Evolutionary conservation across 768 basidiomycete genomes (phyloP).

Genomic region (Trametes cubensis): DNA sequence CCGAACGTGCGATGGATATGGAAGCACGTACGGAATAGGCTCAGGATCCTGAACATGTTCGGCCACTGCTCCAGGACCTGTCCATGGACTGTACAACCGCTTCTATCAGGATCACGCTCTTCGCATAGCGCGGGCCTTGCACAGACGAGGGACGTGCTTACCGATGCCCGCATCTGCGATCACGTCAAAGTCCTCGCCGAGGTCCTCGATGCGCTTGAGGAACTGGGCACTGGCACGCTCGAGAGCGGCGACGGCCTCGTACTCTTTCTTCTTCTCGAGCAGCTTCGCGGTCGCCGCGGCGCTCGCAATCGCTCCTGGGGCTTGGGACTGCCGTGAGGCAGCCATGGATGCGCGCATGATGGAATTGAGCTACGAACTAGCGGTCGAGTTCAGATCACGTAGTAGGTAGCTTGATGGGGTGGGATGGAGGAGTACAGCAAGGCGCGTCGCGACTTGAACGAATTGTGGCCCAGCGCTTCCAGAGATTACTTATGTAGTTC

Average conservation of each 20-base stretch:
- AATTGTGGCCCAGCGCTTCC: no score
- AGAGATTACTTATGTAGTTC: no score
- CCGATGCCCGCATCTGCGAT: conserved; percentile 81
- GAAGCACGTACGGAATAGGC: conserved; percentile 59
- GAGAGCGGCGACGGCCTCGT: conserved; percentile 72
- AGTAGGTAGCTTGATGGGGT: no score
- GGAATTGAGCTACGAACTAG: not conserved
- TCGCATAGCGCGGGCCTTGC: not conserved
- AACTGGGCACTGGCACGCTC: conserved; percentile 66
- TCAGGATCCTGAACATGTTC: conserved; percentile 78
- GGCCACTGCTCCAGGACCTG: conserved; percentile 82
- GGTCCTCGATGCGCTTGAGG: conserved; percentile 65
- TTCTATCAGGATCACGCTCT: not conserved
- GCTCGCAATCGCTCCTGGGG: conserved; percentile 44
- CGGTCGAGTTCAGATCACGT: no score
- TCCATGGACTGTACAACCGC: conserved; percentile 60
- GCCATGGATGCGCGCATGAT: conserved; percentile 61
- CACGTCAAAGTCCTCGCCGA: conserved; percentile 72
- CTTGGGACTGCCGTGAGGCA: conserved; percentile 53
- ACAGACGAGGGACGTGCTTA: conserved; percentile 29
- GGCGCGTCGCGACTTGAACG: no score
- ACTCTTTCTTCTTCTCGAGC: conserved; percentile 80
- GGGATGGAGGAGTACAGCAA: no score
- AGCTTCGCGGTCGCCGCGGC: conserved; percentile 59
- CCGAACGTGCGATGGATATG: not conserved